Base-by-base conservation (phyloP, 495 filamentous ascomycete genomes). In the Podospora appendiculata region DNA sequence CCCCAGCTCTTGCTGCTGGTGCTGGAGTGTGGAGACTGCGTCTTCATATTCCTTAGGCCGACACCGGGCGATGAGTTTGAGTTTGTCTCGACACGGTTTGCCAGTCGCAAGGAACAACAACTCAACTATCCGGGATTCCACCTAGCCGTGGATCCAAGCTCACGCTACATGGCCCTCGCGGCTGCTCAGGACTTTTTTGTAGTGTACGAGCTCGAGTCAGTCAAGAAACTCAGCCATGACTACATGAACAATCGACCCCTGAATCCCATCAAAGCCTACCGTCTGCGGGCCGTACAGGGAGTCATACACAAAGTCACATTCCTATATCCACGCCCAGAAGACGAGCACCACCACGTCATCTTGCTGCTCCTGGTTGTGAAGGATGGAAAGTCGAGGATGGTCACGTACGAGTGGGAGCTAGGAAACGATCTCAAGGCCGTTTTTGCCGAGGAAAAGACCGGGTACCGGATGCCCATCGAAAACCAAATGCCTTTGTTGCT, bases 271-370 rank as follows among this genome's bases (percentile, higher is more conserved):
- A 67, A 61, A 54, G 59, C 66, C 17, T 77, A 84, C 58, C 75
- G 75, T 41, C 72, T 79, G 18, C 76, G 87, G 34, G 63, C 74
- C 40, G 70, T 90, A 11, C 77, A 82, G 18, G 90, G 92, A 1
- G 74, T 82, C 12, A 89, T 97, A 35, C 69, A 90, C 50, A 86
- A 89, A 58, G 85, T 96, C 71, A 87, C 91, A 33, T 98, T 97
- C 54, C 79, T 98, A 6, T 81, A 88, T 52, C 86, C 91, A 6
- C 75, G 75, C 6, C 60, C 77, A 17, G 79, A 83, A 52, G 80
- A 86, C 47, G 67, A 77, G 13, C 73, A 76, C 38, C 73, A 76
- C 38, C 86, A 88, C 54, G 74, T 94, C 41, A 85, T 94, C 35
- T 73, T 96, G 8, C 71, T 96, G 32, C 65, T 95, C 5, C 74